Evolutionary conservation across 306 rosid genomes (phyloP).

Genomic region (Glycine tomentella): DNA sequence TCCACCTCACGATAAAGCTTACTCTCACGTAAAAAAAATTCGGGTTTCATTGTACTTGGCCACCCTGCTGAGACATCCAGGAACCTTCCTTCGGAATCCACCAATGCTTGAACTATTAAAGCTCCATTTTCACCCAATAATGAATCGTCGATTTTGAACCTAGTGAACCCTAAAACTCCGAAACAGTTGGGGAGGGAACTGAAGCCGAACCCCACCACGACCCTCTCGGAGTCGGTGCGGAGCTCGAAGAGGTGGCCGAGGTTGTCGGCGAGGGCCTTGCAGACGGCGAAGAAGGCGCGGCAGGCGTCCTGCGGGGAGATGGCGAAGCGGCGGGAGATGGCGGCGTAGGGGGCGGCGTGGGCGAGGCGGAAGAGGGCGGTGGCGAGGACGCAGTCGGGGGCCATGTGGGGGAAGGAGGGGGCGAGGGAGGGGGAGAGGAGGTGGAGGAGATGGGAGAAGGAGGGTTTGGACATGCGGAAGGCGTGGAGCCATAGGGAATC

Average conservation of each 20-base stretch:
- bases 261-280: conserved; percentile 58
- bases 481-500: conserved; percentile 63
- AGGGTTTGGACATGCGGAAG: conserved; percentile 71
- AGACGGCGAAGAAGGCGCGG: conserved; percentile 65
- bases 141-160: conserved; percentile 54
- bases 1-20: conserved; percentile 66
- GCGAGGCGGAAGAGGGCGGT: conserved; percentile 78
- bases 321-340: conserved; percentile 67
- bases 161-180: conserved; percentile 71
- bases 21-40: conserved; percentile 67
- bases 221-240: conserved; percentile 55
- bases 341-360: conserved; percentile 69
- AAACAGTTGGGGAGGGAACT: conserved; percentile 79
- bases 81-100: conserved; percentile 79
- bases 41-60: conserved; percentile 73
- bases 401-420: conserved; percentile 49
- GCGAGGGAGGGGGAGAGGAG: conserved; percentile 52
- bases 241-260: conserved; percentile 70
- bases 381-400: conserved; percentile 65
- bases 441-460: conserved; percentile 69
- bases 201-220: conserved; percentile 67
- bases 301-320: conserved; percentile 61
- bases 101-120: conserved; percentile 76
- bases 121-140: conserved; percentile 53
- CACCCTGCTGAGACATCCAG: conserved; percentile 88